Conservation (phyloP, 177 flowering plant species). For the Tripterygium wilfordii region DNA sequence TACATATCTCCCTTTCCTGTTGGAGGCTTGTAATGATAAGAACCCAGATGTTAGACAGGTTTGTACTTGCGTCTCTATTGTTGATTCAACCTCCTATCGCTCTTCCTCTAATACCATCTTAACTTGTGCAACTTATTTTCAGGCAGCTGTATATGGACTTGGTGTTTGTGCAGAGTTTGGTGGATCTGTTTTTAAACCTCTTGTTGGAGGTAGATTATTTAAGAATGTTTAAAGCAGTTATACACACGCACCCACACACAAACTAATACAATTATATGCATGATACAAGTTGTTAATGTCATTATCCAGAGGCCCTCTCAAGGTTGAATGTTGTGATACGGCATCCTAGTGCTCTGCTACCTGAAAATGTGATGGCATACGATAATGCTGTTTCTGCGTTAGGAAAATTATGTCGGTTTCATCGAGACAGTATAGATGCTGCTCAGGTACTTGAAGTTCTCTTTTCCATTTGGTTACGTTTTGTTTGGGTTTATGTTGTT, state of each 20-base stretch:
- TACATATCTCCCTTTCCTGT: neutral
- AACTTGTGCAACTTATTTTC: neutral
- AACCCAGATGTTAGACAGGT: constrained; percentile 1
- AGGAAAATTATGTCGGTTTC: constrained; percentile 1
- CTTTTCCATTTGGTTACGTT: neutral
- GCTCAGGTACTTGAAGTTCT: neutral
- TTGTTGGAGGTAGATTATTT: neutral
- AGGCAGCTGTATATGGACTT: constrained; percentile 1
- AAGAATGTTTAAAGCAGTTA: too few relatives aligned
- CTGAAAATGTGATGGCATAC: neutral
- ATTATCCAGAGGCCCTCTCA: neutral
- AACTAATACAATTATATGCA: too few relatives aligned
- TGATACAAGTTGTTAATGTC: neutral
- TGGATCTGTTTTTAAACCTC: neutral
- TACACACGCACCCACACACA: too few relatives aligned
- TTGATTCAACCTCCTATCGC: neutral
- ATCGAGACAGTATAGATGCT: neutral
- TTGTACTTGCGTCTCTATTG: neutral
- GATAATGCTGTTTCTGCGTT: constrained; percentile 4
- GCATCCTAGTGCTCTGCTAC: neutral
- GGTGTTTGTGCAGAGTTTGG: constrained; percentile 7
- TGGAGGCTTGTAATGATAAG: neutral
- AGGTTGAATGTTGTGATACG: neutral
- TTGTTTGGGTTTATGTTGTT: neutral
- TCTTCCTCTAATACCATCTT: neutral